Evolutionary conservation across 306 rosid species (phyloP).

Genomic region (Pterocarpus santalinus): DNA sequence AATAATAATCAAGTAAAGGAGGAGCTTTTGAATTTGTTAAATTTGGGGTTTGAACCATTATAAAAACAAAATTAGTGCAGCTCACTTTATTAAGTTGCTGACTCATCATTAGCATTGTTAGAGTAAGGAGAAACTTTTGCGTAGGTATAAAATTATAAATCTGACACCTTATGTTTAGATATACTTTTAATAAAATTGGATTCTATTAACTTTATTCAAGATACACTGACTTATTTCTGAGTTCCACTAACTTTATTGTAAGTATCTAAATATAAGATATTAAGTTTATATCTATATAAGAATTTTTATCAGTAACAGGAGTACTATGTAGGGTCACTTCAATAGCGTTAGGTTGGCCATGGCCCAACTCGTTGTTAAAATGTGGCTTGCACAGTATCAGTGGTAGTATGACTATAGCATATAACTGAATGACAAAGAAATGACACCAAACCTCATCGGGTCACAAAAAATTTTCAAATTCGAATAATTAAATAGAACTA

Average conservation of each 20-base stretch:
- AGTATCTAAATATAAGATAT: neutral
- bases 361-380: slow-evolving; percentile 49
- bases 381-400: slow-evolving; percentile 36
- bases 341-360: slow-evolving; percentile 40
- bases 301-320: slow-evolving; percentile 20
- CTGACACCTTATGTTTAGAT: too few species aligned
- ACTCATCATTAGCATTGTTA: slow-evolving; percentile 22
- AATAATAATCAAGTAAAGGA: neutral
- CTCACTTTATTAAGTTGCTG: slow-evolving; percentile 11
- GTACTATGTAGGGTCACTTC: slow-evolving; percentile 46
- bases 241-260: too few species aligned
- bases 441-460: slow-evolving; percentile 61
- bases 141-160: too few species aligned
- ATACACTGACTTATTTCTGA: too few species aligned
- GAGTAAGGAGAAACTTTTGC: neutral
- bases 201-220: too few species aligned
- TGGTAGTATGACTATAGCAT: slow-evolving; percentile 49
- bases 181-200: neutral
- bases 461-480: slow-evolving; percentile 46
- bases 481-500: slow-evolving; percentile 43
- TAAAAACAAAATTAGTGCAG: slow-evolving; percentile 21
- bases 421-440: slow-evolving; percentile 65
- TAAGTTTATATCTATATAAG: neutral
- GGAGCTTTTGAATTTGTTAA: slow-evolving; percentile 10
- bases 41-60: neutral